Percentiles rank a stretch among this genome's conserved stretches.
phyloP scores from a whole-genome alignment of 164 flowering plant genomes.

The Houttuynia cordata region DNA sequence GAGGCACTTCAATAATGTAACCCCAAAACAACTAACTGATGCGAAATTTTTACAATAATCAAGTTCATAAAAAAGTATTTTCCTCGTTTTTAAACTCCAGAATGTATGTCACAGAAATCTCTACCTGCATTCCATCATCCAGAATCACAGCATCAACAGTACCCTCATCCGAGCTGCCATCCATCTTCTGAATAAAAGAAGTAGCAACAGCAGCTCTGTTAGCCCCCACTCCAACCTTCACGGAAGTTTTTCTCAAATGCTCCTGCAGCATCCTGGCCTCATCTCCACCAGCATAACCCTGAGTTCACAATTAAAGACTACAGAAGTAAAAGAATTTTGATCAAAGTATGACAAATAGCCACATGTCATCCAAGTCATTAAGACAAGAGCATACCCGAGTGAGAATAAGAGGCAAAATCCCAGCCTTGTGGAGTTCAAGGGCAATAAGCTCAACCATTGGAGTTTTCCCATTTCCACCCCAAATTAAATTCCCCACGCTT shows the following conservation, averaged over 20 bases:
- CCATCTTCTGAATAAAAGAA: conserved; percentile 27
- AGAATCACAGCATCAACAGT: conserved; percentile 55
- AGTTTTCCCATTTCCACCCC: conserved; percentile 98
- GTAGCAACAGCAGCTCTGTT: conserved; percentile 51
- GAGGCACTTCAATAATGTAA: neutral
- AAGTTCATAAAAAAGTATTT: neutral
- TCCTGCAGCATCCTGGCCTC: conserved; percentile 81
- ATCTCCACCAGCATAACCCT: conserved; percentile 97
- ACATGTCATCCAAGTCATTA: neutral
- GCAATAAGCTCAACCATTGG: conserved; percentile 89
- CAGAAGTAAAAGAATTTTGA: neutral
- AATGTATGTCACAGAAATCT: neutral
- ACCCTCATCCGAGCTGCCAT: conserved; percentile 8
- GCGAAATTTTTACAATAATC: neutral
- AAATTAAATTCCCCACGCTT: conserved; percentile 88
- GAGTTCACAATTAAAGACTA: conserved; percentile 3
- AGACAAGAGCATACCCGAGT: conserved; percentile 37
- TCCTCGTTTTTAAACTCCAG: neutral
- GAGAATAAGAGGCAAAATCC: conserved; percentile 70
- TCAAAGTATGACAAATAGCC: too few species aligned
- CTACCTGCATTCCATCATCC: conserved; percentile 97
- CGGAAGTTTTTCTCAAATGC: conserved; percentile 40
- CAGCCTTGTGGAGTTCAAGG: conserved; percentile 25
- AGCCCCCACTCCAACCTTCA: conserved; percentile 70
- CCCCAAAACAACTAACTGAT: neutral